Percentiles rank a stretch among this genome's conserved stretches.
phyloP scores from a whole-genome alignment of 2,329 filamentous ascomycete genomes.

The Cladosporium sp. region DNA sequence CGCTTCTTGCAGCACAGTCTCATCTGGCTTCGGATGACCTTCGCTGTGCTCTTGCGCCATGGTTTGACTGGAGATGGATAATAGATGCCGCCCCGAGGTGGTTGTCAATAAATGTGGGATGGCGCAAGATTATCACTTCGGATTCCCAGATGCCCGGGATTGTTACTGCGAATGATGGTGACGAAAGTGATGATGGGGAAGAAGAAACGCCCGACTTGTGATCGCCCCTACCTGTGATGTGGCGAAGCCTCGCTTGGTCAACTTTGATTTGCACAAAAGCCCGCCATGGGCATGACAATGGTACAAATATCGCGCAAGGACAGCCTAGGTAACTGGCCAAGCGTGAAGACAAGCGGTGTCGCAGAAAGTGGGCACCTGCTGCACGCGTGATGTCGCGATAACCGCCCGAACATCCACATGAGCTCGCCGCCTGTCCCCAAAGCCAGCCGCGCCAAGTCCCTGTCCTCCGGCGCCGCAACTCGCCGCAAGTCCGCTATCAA shows the following conservation, averaged over 20 bases:
- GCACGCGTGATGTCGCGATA: slow-evolving; percentile 4
- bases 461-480: not conserved
- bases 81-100: too few relatives aligned
- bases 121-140: too few relatives aligned
- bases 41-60: slow-evolving; percentile 6
- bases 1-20: slow-evolving; percentile 17
- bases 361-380: slow-evolving; percentile 6
- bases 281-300: too few relatives aligned
- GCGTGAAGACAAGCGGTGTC: not conserved
- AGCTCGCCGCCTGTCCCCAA: not conserved
- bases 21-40: slow-evolving; percentile 1
- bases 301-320: too few relatives aligned
- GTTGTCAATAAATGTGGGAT: too few relatives aligned
- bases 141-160: too few relatives aligned
- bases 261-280: too few relatives aligned
- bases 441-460: slow-evolving; percentile 1
- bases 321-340: too few relatives aligned
- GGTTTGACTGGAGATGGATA: not conserved
- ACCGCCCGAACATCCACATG: slow-evolving; percentile 4
- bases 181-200: not conserved
- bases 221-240: not conserved
- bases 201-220: not conserved
- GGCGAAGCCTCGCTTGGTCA: too few relatives aligned
- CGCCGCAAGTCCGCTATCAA: slow-evolving; percentile 3
- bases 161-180: too few relatives aligned